Percentiles rank a stretch among this genome's conserved stretches.
Evolutionary conservation across 371 early-diverging fungal genomes (phyloP).

Genomic region (Entomophthora muscae): DNA sequence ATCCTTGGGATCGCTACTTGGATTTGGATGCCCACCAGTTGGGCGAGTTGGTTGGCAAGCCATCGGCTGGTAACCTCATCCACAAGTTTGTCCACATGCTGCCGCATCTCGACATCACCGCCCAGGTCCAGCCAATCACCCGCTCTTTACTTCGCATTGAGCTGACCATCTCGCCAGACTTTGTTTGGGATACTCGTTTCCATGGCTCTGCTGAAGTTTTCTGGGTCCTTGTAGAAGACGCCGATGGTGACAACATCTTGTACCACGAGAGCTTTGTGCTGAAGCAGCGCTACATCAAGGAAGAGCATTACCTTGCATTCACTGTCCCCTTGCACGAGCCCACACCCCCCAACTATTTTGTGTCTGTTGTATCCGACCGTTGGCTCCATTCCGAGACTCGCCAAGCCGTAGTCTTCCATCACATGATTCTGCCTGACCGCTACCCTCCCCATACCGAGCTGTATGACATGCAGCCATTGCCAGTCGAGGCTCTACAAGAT

Average conservation of each 20-base stretch:
- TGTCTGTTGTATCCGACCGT: constrained; percentile 77
- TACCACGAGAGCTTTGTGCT: constrained; percentile 78
- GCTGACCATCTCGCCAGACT: constrained; percentile 81
- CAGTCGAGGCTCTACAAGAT: constrained; percentile 58
- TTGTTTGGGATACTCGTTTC: constrained; percentile 76
- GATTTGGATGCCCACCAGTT: constrained; percentile 81
- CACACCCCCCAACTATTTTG: constrained; percentile 89
- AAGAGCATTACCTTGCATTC: constrained; percentile 61
- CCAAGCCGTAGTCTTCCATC: constrained; percentile 81
- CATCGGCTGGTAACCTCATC: constrained; percentile 71
- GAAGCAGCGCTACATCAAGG: constrained; percentile 45
- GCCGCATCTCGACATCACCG: constrained; percentile 74
- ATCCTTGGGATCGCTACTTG: constrained; percentile 84
- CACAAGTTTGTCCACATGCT: constrained; percentile 80
- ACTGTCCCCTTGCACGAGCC: constrained; percentile 88
- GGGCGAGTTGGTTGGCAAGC: constrained; percentile 75
- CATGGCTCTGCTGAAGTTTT: constrained; percentile 75
- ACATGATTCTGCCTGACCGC: constrained; percentile 78
- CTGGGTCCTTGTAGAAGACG: constrained; percentile 89
- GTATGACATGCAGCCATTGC: constrained; percentile 79
- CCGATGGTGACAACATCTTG: constrained; percentile 73
- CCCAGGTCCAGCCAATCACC: constrained; percentile 85
- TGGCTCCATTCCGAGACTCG: constrained; percentile 87
- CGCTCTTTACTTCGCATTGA: constrained; percentile 76
- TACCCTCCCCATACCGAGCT: constrained; percentile 88